A percentile compares a stretch with the other conserved stretches of the same genome.
These are phyloP conservation scores for Ustilago tritici DNA, from an alignment of 1,284 basidiomycete genomes.

Conservation along the genomic window DNA sequence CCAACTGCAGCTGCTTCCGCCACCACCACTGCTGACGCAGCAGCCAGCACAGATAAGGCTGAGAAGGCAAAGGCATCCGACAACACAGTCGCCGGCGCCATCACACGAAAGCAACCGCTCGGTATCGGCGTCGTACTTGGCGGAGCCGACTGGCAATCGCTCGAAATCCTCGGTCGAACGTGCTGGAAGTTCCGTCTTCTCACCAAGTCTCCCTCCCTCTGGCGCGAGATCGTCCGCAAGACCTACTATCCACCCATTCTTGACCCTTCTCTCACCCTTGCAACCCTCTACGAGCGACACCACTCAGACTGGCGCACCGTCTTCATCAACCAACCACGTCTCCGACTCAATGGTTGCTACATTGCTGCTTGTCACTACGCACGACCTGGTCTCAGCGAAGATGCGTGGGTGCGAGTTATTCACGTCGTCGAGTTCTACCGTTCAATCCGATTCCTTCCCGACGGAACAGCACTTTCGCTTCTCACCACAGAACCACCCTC, in stretches of 20 bases:
- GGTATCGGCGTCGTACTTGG: conserved; percentile 59
- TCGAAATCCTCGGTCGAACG: conserved; percentile 59
- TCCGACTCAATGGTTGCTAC: conserved; percentile 66
- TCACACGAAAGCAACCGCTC: conserved; percentile 31
- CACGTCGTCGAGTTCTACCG: conserved; percentile 77
- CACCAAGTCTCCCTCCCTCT: conserved; percentile 55
- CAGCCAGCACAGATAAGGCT: conserved; percentile 8
- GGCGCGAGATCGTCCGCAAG: conserved; percentile 58
- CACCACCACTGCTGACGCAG: neutral
- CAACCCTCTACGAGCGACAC: conserved; percentile 40
- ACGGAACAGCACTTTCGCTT: conserved; percentile 86
- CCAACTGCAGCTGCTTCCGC: neutral
- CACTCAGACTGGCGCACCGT: conserved; percentile 60
- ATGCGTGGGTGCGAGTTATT: conserved; percentile 66
- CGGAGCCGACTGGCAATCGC: conserved; percentile 61
- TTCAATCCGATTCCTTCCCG: conserved; percentile 84
- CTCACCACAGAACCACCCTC: conserved; percentile 85
- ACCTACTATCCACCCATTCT: conserved; percentile 61
- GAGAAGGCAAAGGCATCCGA: conserved; percentile 18
- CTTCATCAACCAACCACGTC: conserved; percentile 65
- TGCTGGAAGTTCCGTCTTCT: conserved; percentile 66
- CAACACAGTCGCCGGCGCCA: conserved; percentile 9
- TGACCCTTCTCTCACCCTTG: conserved; percentile 24
- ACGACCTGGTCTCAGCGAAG: conserved; percentile 59
- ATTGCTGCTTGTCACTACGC: conserved; percentile 67